Conservation (phyloP, 495 filamentous ascomycete species). For the Daldinia grandis region DNA sequence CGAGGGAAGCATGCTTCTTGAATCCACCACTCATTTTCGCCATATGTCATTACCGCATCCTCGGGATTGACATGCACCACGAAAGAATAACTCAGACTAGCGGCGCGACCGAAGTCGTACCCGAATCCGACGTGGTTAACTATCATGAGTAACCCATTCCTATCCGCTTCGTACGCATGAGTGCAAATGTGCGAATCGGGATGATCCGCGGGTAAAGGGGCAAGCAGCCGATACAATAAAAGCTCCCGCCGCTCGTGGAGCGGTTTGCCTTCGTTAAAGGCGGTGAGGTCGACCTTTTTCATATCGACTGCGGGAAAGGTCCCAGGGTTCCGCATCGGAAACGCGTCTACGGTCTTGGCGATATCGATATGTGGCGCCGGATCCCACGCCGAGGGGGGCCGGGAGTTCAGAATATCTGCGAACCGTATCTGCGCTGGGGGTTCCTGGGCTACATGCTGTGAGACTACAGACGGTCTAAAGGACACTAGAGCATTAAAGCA, state of each 20-base stretch:
- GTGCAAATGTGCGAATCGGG: constrained; percentile 64
- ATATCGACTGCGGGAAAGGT: constrained; percentile 68
- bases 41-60: constrained; percentile 51
- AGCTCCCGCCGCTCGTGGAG: constrained; percentile 68
- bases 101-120: constrained; percentile 60
- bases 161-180: constrained; percentile 73
- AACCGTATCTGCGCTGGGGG: constrained; percentile 49
- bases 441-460: constrained; percentile 46
- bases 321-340: constrained; percentile 45
- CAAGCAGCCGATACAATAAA: constrained; percentile 63
- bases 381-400: constrained; percentile 49
- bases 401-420: constrained; percentile 44
- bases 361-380: constrained; percentile 56
- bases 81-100: constrained; percentile 68
- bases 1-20: constrained; percentile 71
- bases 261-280: constrained; percentile 59
- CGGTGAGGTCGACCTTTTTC: constrained; percentile 69
- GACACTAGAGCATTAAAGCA: constrained; percentile 70
- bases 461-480: constrained; percentile 55
- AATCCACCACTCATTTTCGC: constrained; percentile 67
- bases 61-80: constrained; percentile 65
- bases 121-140: constrained; percentile 67
- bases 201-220: constrained; percentile 46
- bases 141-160: constrained; percentile 72
- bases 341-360: constrained; percentile 32